Conservation (phyloP, 495 filamentous ascomycete species). For the Penicillium parvum region DNA sequence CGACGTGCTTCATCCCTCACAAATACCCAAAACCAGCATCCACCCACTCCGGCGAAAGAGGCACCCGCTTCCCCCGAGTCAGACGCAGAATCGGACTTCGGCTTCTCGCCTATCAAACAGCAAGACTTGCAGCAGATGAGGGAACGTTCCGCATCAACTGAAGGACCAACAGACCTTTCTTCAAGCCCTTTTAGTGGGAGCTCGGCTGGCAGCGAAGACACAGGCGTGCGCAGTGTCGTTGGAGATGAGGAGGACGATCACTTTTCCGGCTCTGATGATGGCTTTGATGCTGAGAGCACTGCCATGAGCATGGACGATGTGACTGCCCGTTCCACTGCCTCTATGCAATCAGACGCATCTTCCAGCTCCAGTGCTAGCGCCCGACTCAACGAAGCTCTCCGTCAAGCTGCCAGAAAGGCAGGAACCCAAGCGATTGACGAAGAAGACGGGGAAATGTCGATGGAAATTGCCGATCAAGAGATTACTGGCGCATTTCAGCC, state of each 20-base stretch:
- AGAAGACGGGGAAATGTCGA: conserved; percentile 56
- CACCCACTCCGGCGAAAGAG: conserved; percentile 48
- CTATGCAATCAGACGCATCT: conserved; percentile 51
- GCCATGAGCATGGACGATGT: conserved; percentile 71
- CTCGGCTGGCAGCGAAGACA: conserved; percentile 58
- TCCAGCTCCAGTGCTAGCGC: conserved; percentile 59
- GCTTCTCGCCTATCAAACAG: conserved; percentile 66
- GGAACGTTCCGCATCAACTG: conserved; percentile 16
- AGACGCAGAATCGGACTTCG: conserved; percentile 54
- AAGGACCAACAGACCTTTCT: conserved; percentile 53
- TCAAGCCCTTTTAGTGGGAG: conserved; percentile 76
- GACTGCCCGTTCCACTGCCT: conserved; percentile 60
- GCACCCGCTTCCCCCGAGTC: conserved; percentile 63
- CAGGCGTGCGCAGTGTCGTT: conserved; percentile 39
- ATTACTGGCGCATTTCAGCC: conserved; percentile 72
- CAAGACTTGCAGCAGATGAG: conserved; percentile 57
- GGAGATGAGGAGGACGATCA: conserved; percentile 50
- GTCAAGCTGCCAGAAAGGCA: conserved; percentile 68
- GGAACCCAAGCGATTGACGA: conserved; percentile 59
- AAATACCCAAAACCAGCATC: conserved; percentile 40
- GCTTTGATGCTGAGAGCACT: conserved; percentile 67
- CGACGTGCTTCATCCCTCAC: conserved; percentile 63
- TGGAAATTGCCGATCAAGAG: conserved; percentile 76
- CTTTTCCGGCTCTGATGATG: conserved; percentile 45
- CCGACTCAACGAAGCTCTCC: conserved; percentile 70